Base-by-base conservation (phyloP, 768 basidiomycete species). In the Calocera cornea region DNA sequence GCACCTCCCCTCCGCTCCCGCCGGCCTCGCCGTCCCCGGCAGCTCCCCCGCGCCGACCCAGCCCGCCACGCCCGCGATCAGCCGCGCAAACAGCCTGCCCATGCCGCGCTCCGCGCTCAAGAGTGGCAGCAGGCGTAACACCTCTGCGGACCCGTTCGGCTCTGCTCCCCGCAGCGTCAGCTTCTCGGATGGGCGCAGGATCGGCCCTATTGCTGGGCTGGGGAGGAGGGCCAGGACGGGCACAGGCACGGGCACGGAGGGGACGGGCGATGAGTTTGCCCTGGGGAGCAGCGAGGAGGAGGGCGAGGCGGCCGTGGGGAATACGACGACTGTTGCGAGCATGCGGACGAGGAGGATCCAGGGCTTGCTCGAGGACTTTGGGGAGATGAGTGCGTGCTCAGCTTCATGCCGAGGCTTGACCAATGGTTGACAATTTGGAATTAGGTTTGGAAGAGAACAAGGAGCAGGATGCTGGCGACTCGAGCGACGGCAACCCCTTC, bases 161-260 rank as follows among this genome's bases (percentile, higher is more conserved):
- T 2, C 63, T 66, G 77, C 14, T 85, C 84, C 87, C n/a, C 83
- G 92, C 41, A 92, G 90, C 47, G 95, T 99, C 67, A 95, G 92
- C 76, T 99, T 99, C 78, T 97, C 94, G 29, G 97, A 99, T 74
- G 97, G 97, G 3, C 89, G 87, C 74, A 83, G 83, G 69, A 87
- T 89, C 34, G 95, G 95, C 1, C 92, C 90, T n/a, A 97, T 97
- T 54, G 79, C 80, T 65, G 91, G 87, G 2, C 76, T 87, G 38
- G 66, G 34, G 24, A 65, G 49, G 38, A 27, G 40, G 33, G 64
- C 24, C 54, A 67, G 33, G 44, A 64, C 8, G 47, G 77, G 75
- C 50, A 73, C 79, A 50, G 79, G 79, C 64, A 76, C 76, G 40
- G 76, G 77, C 17, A 79, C 78, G 36, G 75, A 76, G 50, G 33